Percentiles rank a stretch among this genome's conserved stretches.
phyloP scores from a whole-genome alignment of 495 filamentous ascomycete genomes.

The Neurospora pannonica region DNA sequence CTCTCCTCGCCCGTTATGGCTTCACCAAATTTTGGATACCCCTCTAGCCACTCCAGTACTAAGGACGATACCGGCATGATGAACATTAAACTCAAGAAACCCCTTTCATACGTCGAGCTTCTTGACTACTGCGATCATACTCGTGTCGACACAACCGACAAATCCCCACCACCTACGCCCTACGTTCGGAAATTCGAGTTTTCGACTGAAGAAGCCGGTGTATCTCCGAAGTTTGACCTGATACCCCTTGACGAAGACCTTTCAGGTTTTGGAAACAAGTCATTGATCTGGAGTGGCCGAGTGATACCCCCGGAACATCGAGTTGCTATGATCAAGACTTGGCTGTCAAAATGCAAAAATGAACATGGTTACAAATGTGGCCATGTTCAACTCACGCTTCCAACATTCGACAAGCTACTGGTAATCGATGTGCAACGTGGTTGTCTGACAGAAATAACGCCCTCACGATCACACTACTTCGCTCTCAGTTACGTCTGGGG shows the following conservation, averaged over 20 bases:
- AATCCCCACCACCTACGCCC: background rate
- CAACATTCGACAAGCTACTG: background rate
- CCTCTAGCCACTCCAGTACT: background rate
- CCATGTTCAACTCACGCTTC: background rate
- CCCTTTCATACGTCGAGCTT: background rate
- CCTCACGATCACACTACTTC: background rate
- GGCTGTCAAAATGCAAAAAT: background rate
- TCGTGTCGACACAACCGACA: background rate
- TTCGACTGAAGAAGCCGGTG: background rate
- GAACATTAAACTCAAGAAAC: background rate
- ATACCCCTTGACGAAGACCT: background rate
- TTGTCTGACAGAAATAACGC: background rate
- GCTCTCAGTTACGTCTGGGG: background rate
- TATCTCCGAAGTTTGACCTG: background rate
- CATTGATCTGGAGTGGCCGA: background rate
- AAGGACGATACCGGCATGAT: background rate
- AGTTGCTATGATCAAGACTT: background rate
- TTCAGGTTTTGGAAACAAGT: background rate
- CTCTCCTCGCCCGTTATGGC: background rate
- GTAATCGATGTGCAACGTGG: background rate
- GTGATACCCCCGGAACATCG: background rate
- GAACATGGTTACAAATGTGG: background rate
- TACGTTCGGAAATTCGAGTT: background rate
- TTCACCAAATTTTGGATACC: background rate
- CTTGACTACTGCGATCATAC: background rate